Base-by-base conservation (phyloP, 768 basidiomycete genomes). In the Collybiopsis luxurians region DNA sequence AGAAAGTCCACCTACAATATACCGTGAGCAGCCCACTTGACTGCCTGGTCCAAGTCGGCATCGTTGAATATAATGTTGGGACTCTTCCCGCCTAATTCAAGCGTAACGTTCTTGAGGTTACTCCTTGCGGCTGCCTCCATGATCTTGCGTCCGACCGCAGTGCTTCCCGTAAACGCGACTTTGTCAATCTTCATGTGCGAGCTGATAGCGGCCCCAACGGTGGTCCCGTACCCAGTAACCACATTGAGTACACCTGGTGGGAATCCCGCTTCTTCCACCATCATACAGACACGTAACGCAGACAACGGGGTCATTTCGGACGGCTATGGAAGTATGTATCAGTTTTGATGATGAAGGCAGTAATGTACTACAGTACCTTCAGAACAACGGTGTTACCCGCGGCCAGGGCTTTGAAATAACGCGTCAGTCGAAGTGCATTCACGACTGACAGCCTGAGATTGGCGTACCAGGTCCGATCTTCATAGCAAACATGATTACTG, bases 61-160 rank as follows among this genome's bases (percentile, higher is more conserved):
- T 88, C 85, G 60, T 90, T 80, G 64, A n/a, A n/a, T n/a, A 92
- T 77, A 30, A 55, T 55, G 13, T 31, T 55, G 23, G 45, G 43
- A 15, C 54, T 55, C 24, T 55, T 55, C 3, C 44, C 43, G 13
- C n/a, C n/a, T n/a, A 55, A n/a, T 36, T 55, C 43, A 23, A 55
- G 43, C 4, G 45, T 89, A 53, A 91, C 86, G 56, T 82, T 82
- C 75, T 95, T 97, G 64, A 97, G 67, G 66, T 95, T 97, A 34
- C 82, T 83, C 68, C 85, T 83, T 1, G 90, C 82, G 2, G 93
- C 82, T 2, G 90, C 87, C 63, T 90, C 83, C 78, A 92, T 76
- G 65, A 95, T 79, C 61, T 84, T 85, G 13, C 91, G 2, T 93
- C 82, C 2, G 90, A 87, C 63, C 90, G 83, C 78, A 92, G n/a